These are phyloP conservation scores for Hypocrella siamensis DNA, from an alignment of 2,329 filamentous ascomycete species.

Conservation along the genomic window DNA sequence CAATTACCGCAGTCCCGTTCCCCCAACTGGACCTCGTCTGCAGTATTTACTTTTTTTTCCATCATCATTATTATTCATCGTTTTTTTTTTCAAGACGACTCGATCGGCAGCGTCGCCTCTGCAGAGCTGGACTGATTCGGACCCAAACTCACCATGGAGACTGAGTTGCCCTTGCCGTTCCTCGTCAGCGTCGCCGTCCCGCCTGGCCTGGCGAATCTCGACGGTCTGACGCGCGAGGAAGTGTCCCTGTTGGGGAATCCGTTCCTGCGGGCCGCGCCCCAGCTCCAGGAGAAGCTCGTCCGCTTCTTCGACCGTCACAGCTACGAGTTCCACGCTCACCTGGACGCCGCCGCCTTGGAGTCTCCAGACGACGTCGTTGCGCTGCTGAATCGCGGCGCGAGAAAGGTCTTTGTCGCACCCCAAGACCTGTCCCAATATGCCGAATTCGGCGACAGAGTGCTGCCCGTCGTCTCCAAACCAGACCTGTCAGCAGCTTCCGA, in stretches of 20 bases:
- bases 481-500: slow-evolving; percentile 29
- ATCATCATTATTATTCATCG: too few species aligned
- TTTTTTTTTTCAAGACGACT: too few species aligned
- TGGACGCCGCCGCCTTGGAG: slow-evolving; percentile 58
- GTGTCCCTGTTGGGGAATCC: slow-evolving; percentile 42
- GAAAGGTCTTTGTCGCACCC: slow-evolving; percentile 66
- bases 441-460: slow-evolving; percentile 40
- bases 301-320: slow-evolving; percentile 33
- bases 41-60: too few species aligned
- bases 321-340: slow-evolving; percentile 45
- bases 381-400: slow-evolving; percentile 71
- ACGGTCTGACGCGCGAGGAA: slow-evolving; percentile 40
- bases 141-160: slow-evolving; percentile 35
- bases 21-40: too few species aligned
- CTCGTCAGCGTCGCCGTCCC: slow-evolving; percentile 40
- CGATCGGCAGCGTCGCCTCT: too few species aligned
- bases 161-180: slow-evolving; percentile 47
- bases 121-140: too few species aligned
- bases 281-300: slow-evolving; percentile 28
- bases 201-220: slow-evolving; percentile 28
- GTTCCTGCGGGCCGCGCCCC: slow-evolving; percentile 37
- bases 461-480: slow-evolving; percentile 31
- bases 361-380: slow-evolving; percentile 60
- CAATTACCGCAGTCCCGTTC: too few species aligned
- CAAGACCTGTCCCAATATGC: slow-evolving; percentile 46